Base-by-base conservation (phyloP, 1,284 basidiomycete species). In the Pisolithus thermaeus region DNA sequence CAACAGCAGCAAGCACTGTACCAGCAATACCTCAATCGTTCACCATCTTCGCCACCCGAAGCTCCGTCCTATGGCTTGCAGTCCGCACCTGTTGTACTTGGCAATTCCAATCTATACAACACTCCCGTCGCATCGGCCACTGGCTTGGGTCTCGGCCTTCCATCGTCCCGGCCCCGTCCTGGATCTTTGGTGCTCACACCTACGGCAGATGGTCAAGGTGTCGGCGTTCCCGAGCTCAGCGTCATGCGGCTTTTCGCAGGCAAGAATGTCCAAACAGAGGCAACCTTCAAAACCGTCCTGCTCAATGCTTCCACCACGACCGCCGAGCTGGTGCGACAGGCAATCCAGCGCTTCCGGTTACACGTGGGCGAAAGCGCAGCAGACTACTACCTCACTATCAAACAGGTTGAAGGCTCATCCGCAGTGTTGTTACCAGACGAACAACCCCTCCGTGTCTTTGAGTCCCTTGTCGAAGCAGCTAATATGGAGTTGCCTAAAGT, bases 271-370 rank as follows among this genome's bases (percentile, higher is more conserved):
- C 84, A 94, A 63, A 92, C 91, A 1, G 94, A 97, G 59, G 91
- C 93, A 3, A 97, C 94, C 1, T 99, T 98, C 79, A 98, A 98
- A 75, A 98, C 96, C 1, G 96, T 97, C 1, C 71, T 98, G 20
- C 80, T 98, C 55, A 97, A 95, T 63, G 76, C 88, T 7, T 84
- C 83, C 4, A 97, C 94, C 0, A 88, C 86, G 0, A 82, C 91
- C 0, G 71, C 76, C 0, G 95, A 97, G 52, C 81, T 99, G 25
- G 80, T 97, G 45, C 79, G 82, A 46, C 95, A 99, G 71, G 90
- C 95, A 4, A 85, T 95, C 56, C 95, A 98, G 69, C 83, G 96
- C 4, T 98, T 99, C 80, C 77, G 89, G 28, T 72, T 97, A 4
- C 80, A 84, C 0, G 74, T 78, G 0, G 76, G 81, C 50, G 77